Evolutionary conservation across 306 rosid species (phyloP), one percentile per base, ranked within the genome.

Genomic region (Sicyos edulis): DNA sequence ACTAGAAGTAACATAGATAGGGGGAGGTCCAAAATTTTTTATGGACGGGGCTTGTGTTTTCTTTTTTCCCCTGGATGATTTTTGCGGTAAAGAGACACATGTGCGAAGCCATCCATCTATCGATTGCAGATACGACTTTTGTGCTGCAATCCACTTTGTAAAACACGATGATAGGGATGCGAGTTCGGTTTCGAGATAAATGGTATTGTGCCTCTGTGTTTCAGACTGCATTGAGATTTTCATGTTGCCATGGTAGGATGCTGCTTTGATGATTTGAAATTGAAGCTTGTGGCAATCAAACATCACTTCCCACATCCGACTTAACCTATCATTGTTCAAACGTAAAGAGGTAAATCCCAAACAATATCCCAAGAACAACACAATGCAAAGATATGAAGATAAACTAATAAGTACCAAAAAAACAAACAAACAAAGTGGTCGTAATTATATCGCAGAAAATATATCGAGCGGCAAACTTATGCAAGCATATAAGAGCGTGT

Each of bases 281-380:
- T 49, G 53, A 49, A 12, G 75, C 81, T 79, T 86, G 95, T 91
- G 97, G 82, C 96, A 91, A 71, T 87, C 91, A 50, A 58, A 80
- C 99, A 93, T 89, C 82, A 79, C 92, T 67, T 86, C 90, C 99
- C 97, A 93, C 99, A 91, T 93, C 74, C 91, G 88, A 71, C 80
- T 76, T 80, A 91, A 82, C 86, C 99, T 93, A 82, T 37, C 76
- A 76, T 47, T 55, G 29, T 20, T 70, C 37, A 63, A 71, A 76
- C 34, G 71, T 42, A 70, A 10, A 72, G 76, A 29, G 65, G 65
- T 78, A 76, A 86, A 83, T 53, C 66, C 24, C 60, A 64, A 78
- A 77, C 44, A 16, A 54, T 11, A 32, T 26, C 19, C 50, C 52
- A 54, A 42, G 0, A 20, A 45, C 9, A 42, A 40, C 32, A 34